Percentiles rank a stretch among this genome's conserved stretches.
Conservation (phyloP, 2,329 filamentous ascomycete genomes). For the Sclerotinia nivalis region DNA sequence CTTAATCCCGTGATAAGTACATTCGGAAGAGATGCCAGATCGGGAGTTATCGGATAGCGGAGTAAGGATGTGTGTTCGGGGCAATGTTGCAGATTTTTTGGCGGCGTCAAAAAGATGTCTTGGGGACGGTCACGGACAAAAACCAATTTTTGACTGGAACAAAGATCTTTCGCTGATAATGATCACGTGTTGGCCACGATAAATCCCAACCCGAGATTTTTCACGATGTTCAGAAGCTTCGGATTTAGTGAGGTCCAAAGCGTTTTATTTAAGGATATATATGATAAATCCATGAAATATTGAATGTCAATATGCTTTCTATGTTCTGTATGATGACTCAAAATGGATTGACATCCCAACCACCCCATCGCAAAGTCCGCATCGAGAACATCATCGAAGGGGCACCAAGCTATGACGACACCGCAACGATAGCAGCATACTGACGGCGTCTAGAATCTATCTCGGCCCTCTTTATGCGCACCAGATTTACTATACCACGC, state of each 20-base stretch:
- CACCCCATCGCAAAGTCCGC: neutral
- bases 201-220: neutral
- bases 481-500: conserved; percentile 1
- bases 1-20: neutral
- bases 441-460: neutral
- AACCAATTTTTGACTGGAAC: conserved; percentile 1
- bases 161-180: neutral
- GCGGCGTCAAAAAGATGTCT: conserved; percentile 10
- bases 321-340: neutral
- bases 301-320: neutral
- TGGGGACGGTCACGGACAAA: conserved; percentile 9
- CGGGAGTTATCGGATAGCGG: neutral
- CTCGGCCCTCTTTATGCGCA: neutral
- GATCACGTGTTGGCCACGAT: conserved; percentile 3
- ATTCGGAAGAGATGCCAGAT: neutral
- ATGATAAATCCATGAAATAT: neutral
- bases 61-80: conserved; percentile 3
- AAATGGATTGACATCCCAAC: too few species aligned
- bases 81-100: conserved; percentile 7
- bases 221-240: neutral
- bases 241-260: neutral
- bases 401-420: neutral
- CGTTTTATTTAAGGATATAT: neutral
- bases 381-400: neutral
- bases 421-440: neutral